Percentiles rank a stretch among this genome's conserved stretches.
These are phyloP conservation scores for Gastroboletus turbinatus DNA, from an alignment of 1,284 basidiomycete species.

Conservation along the genomic window DNA sequence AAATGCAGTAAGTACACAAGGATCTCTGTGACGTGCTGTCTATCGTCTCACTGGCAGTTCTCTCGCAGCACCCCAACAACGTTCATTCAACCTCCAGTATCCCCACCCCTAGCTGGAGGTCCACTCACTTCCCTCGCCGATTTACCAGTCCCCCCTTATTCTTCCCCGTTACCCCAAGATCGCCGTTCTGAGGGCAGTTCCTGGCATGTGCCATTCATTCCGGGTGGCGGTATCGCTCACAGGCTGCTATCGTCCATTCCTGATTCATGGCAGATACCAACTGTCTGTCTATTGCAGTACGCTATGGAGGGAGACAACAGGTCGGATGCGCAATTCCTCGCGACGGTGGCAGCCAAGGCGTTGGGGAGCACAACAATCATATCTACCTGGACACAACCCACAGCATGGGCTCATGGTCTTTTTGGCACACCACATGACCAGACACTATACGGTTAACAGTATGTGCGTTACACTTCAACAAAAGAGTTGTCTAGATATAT, in stretches of 20 bases:
- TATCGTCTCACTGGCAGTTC: conserved; percentile 27
- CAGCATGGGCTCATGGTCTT: conserved; percentile 64
- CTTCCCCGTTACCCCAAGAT: conserved; percentile 43
- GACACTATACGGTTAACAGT: conserved; percentile 62
- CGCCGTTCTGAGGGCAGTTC: conserved; percentile 32
- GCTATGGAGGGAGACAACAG: conserved; percentile 80
- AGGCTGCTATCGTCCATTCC: conserved; percentile 61
- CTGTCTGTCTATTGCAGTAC: conserved; percentile 59
- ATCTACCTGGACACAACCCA: conserved; percentile 55
- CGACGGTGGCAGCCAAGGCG: conserved; percentile 50
- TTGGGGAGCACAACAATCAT: conserved; percentile 39
- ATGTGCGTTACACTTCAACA: not conserved
- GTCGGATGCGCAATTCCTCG: conserved; percentile 64
- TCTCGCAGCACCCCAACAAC: conserved; percentile 56
- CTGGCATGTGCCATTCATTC: conserved; percentile 57
- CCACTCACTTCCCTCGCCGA: conserved; percentile 41
- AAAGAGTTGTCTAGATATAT: conserved; percentile 2
- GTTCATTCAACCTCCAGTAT: conserved; percentile 46
- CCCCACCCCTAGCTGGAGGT: conserved; percentile 39
- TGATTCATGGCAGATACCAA: conserved; percentile 55
- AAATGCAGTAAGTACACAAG: conserved; percentile 61
- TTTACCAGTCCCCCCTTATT: conserved; percentile 51
- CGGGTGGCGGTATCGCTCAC: conserved; percentile 71
- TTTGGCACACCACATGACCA: conserved; percentile 74
- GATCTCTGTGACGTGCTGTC: conserved; percentile 33